phyloP scores from a whole-genome alignment of 2,329 filamentous ascomycete genomes.

The Calonectria ilicicola region DNA sequence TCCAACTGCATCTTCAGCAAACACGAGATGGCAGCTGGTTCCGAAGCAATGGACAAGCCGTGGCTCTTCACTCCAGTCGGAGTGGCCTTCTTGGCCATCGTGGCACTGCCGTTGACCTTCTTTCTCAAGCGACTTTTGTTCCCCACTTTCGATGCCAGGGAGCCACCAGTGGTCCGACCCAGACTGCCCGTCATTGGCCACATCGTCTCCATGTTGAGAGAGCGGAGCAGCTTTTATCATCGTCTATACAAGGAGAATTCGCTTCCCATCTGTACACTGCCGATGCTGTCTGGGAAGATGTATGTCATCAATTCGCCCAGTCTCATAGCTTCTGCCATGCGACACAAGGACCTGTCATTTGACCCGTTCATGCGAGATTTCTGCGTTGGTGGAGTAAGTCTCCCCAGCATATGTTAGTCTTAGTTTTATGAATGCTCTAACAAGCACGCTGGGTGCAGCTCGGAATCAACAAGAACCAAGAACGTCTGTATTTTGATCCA shows the following conservation, averaged over 20 bases:
- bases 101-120: neutral
- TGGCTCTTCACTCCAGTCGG: neutral
- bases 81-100: neutral
- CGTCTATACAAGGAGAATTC: slow-evolving; percentile 36
- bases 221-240: slow-evolving; percentile 26
- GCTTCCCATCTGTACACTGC: slow-evolving; percentile 55
- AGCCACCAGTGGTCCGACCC: slow-evolving; percentile 30
- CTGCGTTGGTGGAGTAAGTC: slow-evolving; percentile 3
- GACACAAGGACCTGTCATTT: slow-evolving; percentile 56
- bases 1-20: neutral
- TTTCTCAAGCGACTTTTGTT: neutral
- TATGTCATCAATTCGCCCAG: slow-evolving; percentile 58
- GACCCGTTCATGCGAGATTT: slow-evolving; percentile 53
- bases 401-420: neutral
- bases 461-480: slow-evolving; percentile 20
- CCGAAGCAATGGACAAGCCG: neutral
- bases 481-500: neutral
- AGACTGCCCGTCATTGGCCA: slow-evolving; percentile 32
- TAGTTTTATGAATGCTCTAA: neutral
- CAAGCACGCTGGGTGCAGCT: neutral
- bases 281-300: slow-evolving; percentile 55
- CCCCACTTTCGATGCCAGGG: slow-evolving; percentile 21
- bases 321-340: slow-evolving; percentile 53
- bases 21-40: neutral
- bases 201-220: slow-evolving; percentile 27